phyloP scores from a whole-genome alignment of 805 yeast species.

The Phaffomyces antillensis region DNA sequence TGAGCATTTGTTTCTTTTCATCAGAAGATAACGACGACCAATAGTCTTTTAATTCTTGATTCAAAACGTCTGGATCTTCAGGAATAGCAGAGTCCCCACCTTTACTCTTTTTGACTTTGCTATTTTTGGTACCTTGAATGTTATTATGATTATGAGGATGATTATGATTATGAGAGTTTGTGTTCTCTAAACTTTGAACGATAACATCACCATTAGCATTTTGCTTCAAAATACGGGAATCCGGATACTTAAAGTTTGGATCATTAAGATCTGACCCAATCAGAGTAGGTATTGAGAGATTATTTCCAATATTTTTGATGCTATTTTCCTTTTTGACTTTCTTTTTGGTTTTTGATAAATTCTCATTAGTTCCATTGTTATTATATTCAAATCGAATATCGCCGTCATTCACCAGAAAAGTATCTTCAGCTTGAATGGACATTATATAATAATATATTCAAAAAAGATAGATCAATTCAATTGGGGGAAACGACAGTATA shows the following conservation, averaged over 20 bases:
- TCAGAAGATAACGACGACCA: constrained; percentile 64
- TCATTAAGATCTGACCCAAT: constrained; percentile 33
- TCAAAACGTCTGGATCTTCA: constrained; percentile 15
- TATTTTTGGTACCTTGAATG: constrained; percentile 29
- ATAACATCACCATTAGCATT: constrained; percentile 72
- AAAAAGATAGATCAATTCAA: background rate
- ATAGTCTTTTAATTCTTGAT: constrained; percentile 27
- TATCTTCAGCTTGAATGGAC: constrained; percentile 1
- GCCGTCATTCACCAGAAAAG: constrained; percentile 22
- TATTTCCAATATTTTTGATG: constrained; percentile 28
- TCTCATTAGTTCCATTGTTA: background rate
- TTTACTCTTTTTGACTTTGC: too few species aligned
- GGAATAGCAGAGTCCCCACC: constrained; percentile 6
- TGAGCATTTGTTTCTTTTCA: constrained; percentile 53
- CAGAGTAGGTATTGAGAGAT: constrained; percentile 12
- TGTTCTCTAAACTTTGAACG: constrained; percentile 39
- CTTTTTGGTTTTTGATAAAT: background rate
- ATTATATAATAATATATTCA: background rate
- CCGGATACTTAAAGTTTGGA: constrained; percentile 60
- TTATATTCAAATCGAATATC: constrained; percentile 27
- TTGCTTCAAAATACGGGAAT: constrained; percentile 62
- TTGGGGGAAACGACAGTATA: too few species aligned
- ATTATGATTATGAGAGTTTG: constrained; percentile 14
- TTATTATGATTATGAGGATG: background rate
- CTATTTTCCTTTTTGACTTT: constrained; percentile 13